Percentiles rank a stretch among this genome's conserved stretches.
phyloP scores from a whole-genome alignment of 345 rosid genomes.

The Angophora floribunda region DNA sequence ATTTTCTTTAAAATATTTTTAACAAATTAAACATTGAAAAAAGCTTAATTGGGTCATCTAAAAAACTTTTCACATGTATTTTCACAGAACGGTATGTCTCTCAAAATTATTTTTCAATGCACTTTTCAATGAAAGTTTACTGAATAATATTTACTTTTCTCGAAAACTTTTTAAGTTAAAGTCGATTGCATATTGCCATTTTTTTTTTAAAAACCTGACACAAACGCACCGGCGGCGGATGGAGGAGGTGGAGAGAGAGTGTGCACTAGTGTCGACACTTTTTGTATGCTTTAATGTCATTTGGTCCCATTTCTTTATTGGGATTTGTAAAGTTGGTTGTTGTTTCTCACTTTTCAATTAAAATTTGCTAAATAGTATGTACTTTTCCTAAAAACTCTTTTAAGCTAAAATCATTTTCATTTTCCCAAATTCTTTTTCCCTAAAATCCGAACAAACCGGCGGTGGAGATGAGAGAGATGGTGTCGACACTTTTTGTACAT shows the following conservation, averaged over 20 bases:
- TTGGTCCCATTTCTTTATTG: background rate
- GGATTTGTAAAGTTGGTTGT: background rate
- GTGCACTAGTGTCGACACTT: background rate
- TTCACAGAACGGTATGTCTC: fast-evolving
- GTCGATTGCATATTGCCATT: background rate
- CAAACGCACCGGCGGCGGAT: background rate
- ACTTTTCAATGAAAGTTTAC: background rate
- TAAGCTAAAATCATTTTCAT: background rate
- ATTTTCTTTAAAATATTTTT: no score
- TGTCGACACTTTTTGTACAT: background rate
- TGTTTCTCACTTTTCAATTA: background rate
- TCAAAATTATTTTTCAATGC: background rate
- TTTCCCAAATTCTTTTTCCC: no score
- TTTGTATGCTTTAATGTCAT: background rate
- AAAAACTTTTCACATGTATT: no score
- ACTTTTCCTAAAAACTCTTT: background rate
- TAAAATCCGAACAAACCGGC: background rate
- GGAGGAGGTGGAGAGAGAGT: background rate
- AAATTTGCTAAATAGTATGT: no score
- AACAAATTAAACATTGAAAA: no score
- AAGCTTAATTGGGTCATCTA: no score
- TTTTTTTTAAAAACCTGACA: background rate
- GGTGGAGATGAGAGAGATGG: background rate
- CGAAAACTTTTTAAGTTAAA: no score
- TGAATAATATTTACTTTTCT: fast-evolving